Conservation (phyloP, 306 rosid species). For the Castanospermum australe region DNA sequence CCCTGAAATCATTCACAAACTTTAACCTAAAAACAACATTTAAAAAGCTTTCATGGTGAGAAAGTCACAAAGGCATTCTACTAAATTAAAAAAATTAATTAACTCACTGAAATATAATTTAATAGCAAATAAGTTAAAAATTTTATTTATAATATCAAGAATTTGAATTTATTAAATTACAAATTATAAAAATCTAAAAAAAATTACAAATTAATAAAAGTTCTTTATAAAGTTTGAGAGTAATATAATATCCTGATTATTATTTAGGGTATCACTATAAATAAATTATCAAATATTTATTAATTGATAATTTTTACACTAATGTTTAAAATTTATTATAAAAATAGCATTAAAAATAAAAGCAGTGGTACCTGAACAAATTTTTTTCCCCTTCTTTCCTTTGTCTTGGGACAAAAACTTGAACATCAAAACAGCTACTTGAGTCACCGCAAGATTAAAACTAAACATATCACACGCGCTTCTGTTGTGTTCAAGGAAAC, state of each 20-base stretch:
- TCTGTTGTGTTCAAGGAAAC: background rate
- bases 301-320: too few relatives aligned
- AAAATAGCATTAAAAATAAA: too few relatives aligned
- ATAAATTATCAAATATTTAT: too few relatives aligned
- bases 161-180: too few relatives aligned
- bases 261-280: too few relatives aligned
- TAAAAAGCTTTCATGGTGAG: background rate
- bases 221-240: background rate
- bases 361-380: background rate
- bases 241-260: too few relatives aligned
- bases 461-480: constrained; percentile 25
- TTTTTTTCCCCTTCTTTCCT: background rate
- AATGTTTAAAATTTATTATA: too few relatives aligned
- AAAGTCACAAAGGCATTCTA: background rate
- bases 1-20: background rate
- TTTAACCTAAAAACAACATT: background rate
- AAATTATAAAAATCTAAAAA: too few relatives aligned
- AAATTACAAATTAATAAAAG: background rate
- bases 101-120: too few relatives aligned
- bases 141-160: too few relatives aligned
- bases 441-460: constrained; percentile 18
- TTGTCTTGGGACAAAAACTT: constrained; percentile 21
- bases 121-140: too few relatives aligned
- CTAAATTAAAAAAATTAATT: too few relatives aligned
- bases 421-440: constrained; percentile 48